Evolutionary conservation across 306 rosid species (phyloP).

Genomic region (Rubus parviflorus): DNA sequence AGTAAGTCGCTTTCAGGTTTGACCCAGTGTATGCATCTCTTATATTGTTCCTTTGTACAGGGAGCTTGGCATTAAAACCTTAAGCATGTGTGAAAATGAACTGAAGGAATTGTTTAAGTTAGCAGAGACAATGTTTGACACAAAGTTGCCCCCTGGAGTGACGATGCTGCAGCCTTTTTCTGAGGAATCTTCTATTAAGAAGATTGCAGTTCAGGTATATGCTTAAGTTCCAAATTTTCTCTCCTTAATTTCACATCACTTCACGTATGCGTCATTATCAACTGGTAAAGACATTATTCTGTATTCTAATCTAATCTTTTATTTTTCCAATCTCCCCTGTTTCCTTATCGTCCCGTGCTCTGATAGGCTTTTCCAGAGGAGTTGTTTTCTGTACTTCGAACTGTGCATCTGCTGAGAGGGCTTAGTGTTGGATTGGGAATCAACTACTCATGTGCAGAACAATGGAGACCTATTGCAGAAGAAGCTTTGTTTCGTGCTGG

Average conservation of each 20-base stretch:
- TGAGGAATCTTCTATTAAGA: constrained; percentile 89
- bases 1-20: constrained; percentile 9
- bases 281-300: not conserved
- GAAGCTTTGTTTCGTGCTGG: constrained; percentile 78
- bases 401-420: constrained; percentile 92
- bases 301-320: not conserved
- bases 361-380: constrained; percentile 90
- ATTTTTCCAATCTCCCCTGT: not conserved
- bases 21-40: constrained; percentile 13
- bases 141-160: constrained; percentile 92
- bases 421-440: constrained; percentile 94
- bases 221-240: constrained; percentile 3
- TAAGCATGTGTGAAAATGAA: constrained; percentile 70
- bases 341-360: constrained; percentile 21
- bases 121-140: constrained; percentile 87
- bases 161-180: constrained; percentile 85
- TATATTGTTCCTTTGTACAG: constrained; percentile 40
- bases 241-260: not conserved
- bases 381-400: constrained; percentile 87
- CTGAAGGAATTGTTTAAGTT: constrained; percentile 69
- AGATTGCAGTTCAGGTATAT: constrained; percentile 78
- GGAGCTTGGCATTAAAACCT: constrained; percentile 83
- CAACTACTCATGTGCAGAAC: constrained; percentile 94
- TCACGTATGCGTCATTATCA: not conserved
- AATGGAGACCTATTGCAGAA: constrained; percentile 92